Evolutionary conservation across 495 filamentous ascomycete species (phyloP), one percentile per base, ranked within the genome.

Genomic region (Margaritispora aquatica): DNA sequence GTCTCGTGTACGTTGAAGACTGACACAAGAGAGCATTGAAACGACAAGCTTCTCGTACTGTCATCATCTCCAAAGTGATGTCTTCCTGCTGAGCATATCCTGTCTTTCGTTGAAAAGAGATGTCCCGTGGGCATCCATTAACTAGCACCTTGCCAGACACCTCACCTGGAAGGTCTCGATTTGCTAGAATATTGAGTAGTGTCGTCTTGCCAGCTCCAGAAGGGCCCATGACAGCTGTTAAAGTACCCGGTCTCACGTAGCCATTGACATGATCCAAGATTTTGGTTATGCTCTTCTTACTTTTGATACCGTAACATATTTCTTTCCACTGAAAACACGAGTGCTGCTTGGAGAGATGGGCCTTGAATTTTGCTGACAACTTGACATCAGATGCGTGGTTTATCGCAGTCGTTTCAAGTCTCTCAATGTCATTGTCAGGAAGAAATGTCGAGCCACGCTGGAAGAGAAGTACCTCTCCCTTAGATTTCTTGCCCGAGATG

Each of bases 41-140:
- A 38, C 78, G 79, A 19, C 96, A 76, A 26, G 90, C 90, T 68
- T 89, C 92, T 57, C 91, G 83, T 48, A 96, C 92, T 1, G 92
- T 97, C 1, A 85, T 84, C 0, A 90, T 96, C 26, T 85, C 78
- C 26, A 95, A 79, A 70, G 96, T 92, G 15, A 97, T 81, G 81
- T 97, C 92, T 72, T 94, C 90, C 72, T 97, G 92, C 65, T 96
- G 90, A 20, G 92, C 92, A 65, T 96, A 97, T 29, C 92, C 92
- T 23, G 90, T 95, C 76, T 92, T 94, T 47, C 91, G 86, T 68
- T 93, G 90, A 79, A 95, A 96, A 0, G 88, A 89, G 17, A 80
- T 77, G 65, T 93, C 88, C 22, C 87, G 80, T 47, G 77, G 82
- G n/a, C 74, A 76, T 1, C 89, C 90, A 64, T 95, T 87, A 3